A percentile compares a stretch with the other conserved stretches of the same genome.
Evolutionary conservation across 306 rosid genomes (phyloP).

Genomic region (Casuarina glauca): DNA sequence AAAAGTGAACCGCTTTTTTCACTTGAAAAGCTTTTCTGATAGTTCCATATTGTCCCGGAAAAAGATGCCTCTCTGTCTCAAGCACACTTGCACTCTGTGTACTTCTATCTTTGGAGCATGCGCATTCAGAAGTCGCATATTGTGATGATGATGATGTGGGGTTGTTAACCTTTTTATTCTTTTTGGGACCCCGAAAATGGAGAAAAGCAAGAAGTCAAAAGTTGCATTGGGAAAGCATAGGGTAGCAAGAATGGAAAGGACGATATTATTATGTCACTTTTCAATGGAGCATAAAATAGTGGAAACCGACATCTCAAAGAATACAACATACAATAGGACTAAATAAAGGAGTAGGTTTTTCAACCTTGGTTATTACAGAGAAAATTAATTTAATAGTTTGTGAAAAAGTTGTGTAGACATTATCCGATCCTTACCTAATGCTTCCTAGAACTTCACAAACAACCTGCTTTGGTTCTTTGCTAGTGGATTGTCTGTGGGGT

Average conservation of each 20-base stretch:
- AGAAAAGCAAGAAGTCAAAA: not conserved
- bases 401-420: not conserved
- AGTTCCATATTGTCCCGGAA: slow-evolving; percentile 33
- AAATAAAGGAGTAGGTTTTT: not conserved
- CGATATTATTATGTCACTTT: not conserved
- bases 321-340: not conserved
- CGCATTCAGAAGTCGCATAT: slow-evolving; percentile 30
- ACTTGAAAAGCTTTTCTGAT: not conserved
- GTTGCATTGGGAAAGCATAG: not conserved
- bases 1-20: slow-evolving; percentile 33
- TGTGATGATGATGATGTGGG: slow-evolving; percentile 26
- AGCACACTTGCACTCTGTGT: not conserved
- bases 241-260: not conserved
- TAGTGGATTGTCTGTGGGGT: not conserved
- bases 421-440: not conserved
- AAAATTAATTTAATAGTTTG: not conserved
- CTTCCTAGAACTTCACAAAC: not conserved
- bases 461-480: not conserved
- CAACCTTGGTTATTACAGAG: not conserved
- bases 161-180: slow-evolving; percentile 9
- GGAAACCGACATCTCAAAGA: not conserved
- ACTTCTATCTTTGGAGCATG: slow-evolving; percentile 33
- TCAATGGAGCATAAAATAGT: too few relatives aligned
- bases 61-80: slow-evolving; percentile 23
- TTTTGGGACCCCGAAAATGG: slow-evolving; percentile 15